Evolutionary conservation across 1,284 basidiomycete genomes (phyloP), one percentile per base, ranked within the genome.

Genomic region (Cryptococcus depauperatus): DNA sequence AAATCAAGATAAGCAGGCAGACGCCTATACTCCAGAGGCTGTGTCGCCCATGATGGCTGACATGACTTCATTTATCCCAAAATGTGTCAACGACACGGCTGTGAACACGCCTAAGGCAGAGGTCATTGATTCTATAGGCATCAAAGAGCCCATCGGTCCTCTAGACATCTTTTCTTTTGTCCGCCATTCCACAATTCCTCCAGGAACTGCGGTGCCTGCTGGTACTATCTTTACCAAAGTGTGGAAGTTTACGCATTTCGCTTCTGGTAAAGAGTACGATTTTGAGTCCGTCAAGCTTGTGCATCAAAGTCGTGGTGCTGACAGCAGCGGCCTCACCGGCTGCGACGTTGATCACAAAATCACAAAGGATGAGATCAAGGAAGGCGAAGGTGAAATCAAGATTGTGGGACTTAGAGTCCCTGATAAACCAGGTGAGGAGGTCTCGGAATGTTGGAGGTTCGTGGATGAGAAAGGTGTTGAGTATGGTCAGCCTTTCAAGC

Each of bases 191-290:
- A 67, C 63, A 34, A 67, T 69, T 41, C 55, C 51, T 3, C 48
- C 59, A 9, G 62, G 61, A 9, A 61, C 57, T 29, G 51, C 48
- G 1, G 54, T 69, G 3, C 66, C 65, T 11, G 51, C 54, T 8
- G 66, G 66, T 13, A 57, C 66, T 25, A 62, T 60, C 35, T 67
- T 69, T 54, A 67, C 63, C 55, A 69, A 69, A 50, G 58, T 60
- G 8, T 69, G 66, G 66, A 54, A 51, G 16, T 38, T 63, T 23
- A 62, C 58, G 51, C 62, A 69, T 46, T 67, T 64, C 44, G 65
- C 62, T 26, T 41, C 47, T 13, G 66, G 66, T 4, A 28, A 47
- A 21, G 64, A 69, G 46, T 67, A 51, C 45, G 45, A 54, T 28
- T 66, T 67, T 35, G 55, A 55, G 11, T 21, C 35, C n/a, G 43